Percentiles rank a stretch among this genome's conserved stretches.
phyloP scores from a whole-genome alignment of 1,139 yeast genomes.

The Arxiozyma heterogenica region DNA sequence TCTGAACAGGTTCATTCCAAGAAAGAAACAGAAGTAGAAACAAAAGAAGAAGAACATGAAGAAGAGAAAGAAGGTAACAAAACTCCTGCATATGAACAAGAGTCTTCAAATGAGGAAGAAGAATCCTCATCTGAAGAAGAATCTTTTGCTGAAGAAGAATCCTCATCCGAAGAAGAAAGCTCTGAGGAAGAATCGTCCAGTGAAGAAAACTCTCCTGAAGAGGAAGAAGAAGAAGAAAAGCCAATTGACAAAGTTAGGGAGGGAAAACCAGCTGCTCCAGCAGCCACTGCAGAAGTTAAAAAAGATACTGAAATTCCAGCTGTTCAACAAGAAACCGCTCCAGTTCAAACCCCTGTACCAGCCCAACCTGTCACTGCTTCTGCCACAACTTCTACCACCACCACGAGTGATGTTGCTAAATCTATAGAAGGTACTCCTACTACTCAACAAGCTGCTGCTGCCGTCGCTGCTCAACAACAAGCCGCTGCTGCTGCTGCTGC shows the following conservation, averaged over 20 bases:
- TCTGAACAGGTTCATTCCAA: slow-evolving; percentile 26
- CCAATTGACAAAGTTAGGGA: slow-evolving; percentile 1
- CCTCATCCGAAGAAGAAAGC: slow-evolving; percentile 19
- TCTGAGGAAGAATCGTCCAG: slow-evolving; percentile 12
- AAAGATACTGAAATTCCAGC: slow-evolving; percentile 1
- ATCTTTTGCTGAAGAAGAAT: slow-evolving; percentile 9
- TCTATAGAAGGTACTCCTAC: slow-evolving; percentile 1
- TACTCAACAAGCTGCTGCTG: slow-evolving; percentile 1
- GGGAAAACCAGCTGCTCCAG: slow-evolving; percentile 2
- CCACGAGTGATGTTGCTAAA: neutral
- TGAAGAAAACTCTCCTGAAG: slow-evolving; percentile 21
- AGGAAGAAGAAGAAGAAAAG: slow-evolving; percentile 9
- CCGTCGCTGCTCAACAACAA: slow-evolving; percentile 4
- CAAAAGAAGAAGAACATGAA: neutral
- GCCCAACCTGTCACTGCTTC: slow-evolving; percentile 1
- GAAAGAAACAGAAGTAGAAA: slow-evolving; percentile 14
- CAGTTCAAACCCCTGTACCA: neutral
- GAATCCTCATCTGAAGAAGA: slow-evolving; percentile 22
- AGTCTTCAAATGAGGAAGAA: slow-evolving; percentile 6
- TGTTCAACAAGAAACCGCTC: neutral
- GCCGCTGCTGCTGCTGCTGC: slow-evolving; percentile 9
- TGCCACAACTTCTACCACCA: neutral
- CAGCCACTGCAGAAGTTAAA: slow-evolving; percentile 1
- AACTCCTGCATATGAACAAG: slow-evolving; percentile 21
- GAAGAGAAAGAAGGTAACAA: slow-evolving; percentile 8